A percentile compares a stretch with the other conserved stretches of the same genome.
phyloP scores from a whole-genome alignment of 2,329 filamentous ascomycete genomes.

The Exophiala sp. region DNA sequence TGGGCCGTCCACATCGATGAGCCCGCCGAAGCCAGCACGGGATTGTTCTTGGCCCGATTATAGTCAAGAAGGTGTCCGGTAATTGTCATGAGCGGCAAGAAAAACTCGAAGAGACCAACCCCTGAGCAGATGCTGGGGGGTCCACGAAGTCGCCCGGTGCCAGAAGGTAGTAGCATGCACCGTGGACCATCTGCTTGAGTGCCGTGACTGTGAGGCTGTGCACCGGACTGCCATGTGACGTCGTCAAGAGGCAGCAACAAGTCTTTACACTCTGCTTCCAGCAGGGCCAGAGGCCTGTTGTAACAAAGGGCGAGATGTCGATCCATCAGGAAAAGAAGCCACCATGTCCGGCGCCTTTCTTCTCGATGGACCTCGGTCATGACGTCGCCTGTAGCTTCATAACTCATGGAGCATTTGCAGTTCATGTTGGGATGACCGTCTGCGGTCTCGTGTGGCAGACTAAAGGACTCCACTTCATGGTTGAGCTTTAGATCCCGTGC shows the following conservation, averaged over 20 bases:
- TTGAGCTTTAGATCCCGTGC: constrained; percentile 25
- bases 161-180: constrained; percentile 25
- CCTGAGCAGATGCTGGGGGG: constrained; percentile 37
- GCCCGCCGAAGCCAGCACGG: constrained; percentile 35
- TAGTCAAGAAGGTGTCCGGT: constrained; percentile 48
- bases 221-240: constrained; percentile 34
- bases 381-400: constrained; percentile 38
- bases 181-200: constrained; percentile 35
- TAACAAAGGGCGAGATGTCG: constrained; percentile 46
- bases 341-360: constrained; percentile 45
- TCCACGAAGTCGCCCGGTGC: constrained; percentile 14
- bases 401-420: constrained; percentile 40
- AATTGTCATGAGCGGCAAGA: constrained; percentile 47
- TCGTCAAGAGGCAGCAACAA: constrained; percentile 40
- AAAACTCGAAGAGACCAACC: constrained; percentile 46
- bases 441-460: constrained; percentile 7
- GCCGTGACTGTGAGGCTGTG: constrained; percentile 22
- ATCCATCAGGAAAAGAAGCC: constrained; percentile 46
- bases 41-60: constrained; percentile 42
- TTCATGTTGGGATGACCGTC: constrained; percentile 34
- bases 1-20: constrained; percentile 33
- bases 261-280: constrained; percentile 44
- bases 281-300: constrained; percentile 42
- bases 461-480: constrained; percentile 18
- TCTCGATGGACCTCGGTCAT: constrained; percentile 43